phyloP scores from a whole-genome alignment of 1,284 basidiomycete genomes.

The Boletellus sp. region DNA sequence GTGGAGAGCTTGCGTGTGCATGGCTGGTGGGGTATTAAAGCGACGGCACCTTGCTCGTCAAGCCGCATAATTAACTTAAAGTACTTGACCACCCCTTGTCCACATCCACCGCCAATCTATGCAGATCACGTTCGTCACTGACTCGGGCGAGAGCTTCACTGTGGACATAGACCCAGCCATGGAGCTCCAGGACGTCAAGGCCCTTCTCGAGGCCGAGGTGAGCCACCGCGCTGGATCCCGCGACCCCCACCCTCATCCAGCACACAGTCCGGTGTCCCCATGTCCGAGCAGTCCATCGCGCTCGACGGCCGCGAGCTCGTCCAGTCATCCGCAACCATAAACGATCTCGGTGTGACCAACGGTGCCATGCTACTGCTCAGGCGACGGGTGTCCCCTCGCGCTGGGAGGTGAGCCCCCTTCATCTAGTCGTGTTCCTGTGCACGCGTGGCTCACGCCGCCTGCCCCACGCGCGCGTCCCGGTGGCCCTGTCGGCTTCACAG shows the following conservation, averaged over 20 bases:
- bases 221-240: constrained; percentile 19
- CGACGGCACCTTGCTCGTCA: constrained; percentile 28
- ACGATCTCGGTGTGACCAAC: constrained; percentile 55
- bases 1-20: constrained; percentile 18
- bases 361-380: constrained; percentile 66
- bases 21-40: constrained; percentile 14
- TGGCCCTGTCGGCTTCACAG: constrained; percentile 32
- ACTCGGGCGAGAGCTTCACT: constrained; percentile 70
- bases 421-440: not conserved
- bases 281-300: constrained; percentile 67
- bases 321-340: constrained; percentile 64
- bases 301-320: constrained; percentile 61
- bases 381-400: constrained; percentile 58
- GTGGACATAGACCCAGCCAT: constrained; percentile 86
- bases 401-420: constrained; percentile 48
- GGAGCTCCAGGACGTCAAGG: constrained; percentile 86
- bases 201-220: constrained; percentile 88
- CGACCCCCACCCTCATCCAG: not conserved
- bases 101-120: constrained; percentile 40
- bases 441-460: not conserved
- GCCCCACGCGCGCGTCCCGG: not conserved
- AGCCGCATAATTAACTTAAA: too few relatives aligned
- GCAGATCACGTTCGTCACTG: constrained; percentile 79
- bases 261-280: constrained; percentile 63
- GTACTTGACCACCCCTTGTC: too few relatives aligned